phyloP scores from a whole-genome alignment of 345 rosid genomes.

The Diplotaxis tenuifolia region DNA sequence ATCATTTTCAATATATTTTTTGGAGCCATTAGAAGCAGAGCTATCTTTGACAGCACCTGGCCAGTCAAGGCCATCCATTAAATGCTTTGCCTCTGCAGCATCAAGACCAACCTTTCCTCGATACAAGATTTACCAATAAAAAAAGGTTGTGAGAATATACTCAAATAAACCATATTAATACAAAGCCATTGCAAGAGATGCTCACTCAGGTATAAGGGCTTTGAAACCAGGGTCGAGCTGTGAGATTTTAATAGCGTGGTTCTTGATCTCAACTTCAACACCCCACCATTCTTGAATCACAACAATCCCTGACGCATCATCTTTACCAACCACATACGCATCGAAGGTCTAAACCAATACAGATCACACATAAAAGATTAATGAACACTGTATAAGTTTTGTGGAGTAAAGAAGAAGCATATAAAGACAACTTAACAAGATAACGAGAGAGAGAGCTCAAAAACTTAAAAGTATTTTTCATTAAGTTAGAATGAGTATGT shows the following conservation, averaged over 20 bases:
- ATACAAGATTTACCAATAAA: too few species aligned
- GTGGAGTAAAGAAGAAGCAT: background rate
- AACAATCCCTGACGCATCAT: constrained; percentile 83
- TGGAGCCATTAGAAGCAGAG: constrained; percentile 81
- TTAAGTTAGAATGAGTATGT: too few species aligned
- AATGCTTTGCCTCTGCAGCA: constrained; percentile 90
- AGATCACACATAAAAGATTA: background rate
- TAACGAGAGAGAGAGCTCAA: too few species aligned
- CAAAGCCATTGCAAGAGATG: background rate
- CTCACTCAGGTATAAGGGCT: constrained; percentile 89
- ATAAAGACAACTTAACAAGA: background rate
- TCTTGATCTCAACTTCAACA: constrained; percentile 90
- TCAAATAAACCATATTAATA: background rate
- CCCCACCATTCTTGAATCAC: constrained; percentile 99
- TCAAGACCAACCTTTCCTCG: constrained; percentile 93
- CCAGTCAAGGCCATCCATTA: constrained; percentile 95
- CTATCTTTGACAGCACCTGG: constrained; percentile 91
- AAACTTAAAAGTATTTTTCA: too few species aligned
- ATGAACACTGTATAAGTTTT: background rate
- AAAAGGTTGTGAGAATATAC: background rate
- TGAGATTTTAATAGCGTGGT: constrained; percentile 81
- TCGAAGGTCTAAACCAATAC: constrained; percentile 63
- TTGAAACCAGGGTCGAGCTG: constrained; percentile 78
- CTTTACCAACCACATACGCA: constrained; percentile 90
- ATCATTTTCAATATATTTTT: too few species aligned